Conservation (phyloP, 805 yeast species). For the Pichia sporocuriosa region DNA sequence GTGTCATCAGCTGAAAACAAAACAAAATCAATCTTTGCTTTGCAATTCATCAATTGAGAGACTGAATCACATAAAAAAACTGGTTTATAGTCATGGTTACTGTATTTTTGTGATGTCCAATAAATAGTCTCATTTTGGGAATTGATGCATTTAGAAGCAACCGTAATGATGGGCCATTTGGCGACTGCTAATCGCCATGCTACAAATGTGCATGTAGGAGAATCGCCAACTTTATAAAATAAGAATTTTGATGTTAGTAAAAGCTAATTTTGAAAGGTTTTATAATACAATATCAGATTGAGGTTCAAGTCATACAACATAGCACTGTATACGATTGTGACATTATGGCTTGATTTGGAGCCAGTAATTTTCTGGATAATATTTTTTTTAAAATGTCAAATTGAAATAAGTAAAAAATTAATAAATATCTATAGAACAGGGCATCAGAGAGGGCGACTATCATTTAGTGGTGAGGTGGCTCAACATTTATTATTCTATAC, state of each 20-base stretch:
- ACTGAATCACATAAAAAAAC: background rate
- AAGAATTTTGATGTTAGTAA: constrained; percentile 1
- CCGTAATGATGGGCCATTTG: constrained; percentile 15
- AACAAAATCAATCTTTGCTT: constrained; percentile 17
- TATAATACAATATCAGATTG: background rate
- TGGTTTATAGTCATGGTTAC: constrained; percentile 5
- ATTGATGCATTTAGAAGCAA: constrained; percentile 5
- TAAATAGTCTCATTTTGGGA: constrained; percentile 1
- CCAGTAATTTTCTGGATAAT: too few relatives aligned
- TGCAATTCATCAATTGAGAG: background rate
- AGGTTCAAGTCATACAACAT: constrained; percentile 9
- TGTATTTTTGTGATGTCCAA: constrained; percentile 12
- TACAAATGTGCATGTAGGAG: constrained; percentile 25
- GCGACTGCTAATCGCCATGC: constrained; percentile 25
- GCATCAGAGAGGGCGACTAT: background rate
- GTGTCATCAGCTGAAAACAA: constrained; percentile 16
- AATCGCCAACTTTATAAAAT: constrained; percentile 23
- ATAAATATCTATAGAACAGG: background rate
- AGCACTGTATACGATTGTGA: constrained; percentile 9
- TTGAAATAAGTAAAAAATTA: background rate
- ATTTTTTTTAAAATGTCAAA: too few relatives aligned
- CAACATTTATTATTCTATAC: background rate
- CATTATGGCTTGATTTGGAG: too few relatives aligned
- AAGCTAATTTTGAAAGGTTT: background rate
- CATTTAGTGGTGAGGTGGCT: background rate